Evolutionary conservation across 805 yeast species (phyloP).

Genomic region (Spathaspora girioi): DNA sequence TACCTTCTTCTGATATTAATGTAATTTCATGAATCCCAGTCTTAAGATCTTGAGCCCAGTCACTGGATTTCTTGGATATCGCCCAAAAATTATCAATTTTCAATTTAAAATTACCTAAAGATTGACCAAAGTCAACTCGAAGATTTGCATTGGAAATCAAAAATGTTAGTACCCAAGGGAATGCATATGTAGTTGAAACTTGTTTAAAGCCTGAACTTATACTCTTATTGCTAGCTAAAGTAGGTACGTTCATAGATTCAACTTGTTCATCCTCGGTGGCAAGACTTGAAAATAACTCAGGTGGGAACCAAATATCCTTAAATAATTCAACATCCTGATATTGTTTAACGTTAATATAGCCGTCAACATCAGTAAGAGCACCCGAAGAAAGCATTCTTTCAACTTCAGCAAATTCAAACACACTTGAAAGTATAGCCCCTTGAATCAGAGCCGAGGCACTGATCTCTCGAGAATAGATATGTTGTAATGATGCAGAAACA

Average conservation of each 20-base stretch:
- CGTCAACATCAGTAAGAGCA: slow-evolving; percentile 49
- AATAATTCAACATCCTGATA: slow-evolving; percentile 83
- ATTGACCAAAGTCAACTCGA: slow-evolving; percentile 75
- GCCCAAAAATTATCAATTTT: slow-evolving; percentile 63
- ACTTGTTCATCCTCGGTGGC: not conserved
- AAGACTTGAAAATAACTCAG: slow-evolving; percentile 2
- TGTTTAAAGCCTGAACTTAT: slow-evolving; percentile 48
- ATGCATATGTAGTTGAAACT: slow-evolving; percentile 58
- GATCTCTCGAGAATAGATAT: slow-evolving; percentile 83
- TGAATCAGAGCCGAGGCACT: slow-evolving; percentile 64
- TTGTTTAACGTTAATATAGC: slow-evolving; percentile 76
- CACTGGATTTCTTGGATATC: slow-evolving; percentile 58
- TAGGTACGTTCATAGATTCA: slow-evolving; percentile 5
- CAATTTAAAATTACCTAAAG: slow-evolving; percentile 65
- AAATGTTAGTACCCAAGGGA: slow-evolving; percentile 72
- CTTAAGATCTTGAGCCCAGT: slow-evolving; percentile 69
- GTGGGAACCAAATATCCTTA: slow-evolving; percentile 75
- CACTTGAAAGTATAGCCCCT: slow-evolving; percentile 45
- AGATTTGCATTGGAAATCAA: slow-evolving; percentile 50
- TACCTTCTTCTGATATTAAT: slow-evolving; percentile 62
- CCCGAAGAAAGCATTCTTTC: slow-evolving; percentile 48
- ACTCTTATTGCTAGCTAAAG: slow-evolving; percentile 26
- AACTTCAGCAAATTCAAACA: slow-evolving; percentile 40
- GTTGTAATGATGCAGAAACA: slow-evolving; percentile 74
- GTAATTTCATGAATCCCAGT: slow-evolving; percentile 52